phyloP scores from a whole-genome alignment of 192 early-diverging fungal species.

The Coemansia sp. region DNA sequence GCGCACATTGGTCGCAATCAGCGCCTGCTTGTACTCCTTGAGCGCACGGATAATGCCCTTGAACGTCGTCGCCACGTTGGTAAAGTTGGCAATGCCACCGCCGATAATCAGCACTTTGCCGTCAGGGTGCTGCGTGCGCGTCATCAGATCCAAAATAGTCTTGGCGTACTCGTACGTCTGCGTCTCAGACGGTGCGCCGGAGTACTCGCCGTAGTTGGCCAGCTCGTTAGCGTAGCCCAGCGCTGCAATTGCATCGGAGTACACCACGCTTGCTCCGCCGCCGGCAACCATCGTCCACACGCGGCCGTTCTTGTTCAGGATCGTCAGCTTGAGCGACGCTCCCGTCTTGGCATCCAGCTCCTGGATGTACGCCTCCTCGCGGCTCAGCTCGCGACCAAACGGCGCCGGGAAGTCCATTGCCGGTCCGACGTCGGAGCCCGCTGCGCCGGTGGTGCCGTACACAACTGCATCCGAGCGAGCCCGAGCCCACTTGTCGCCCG shows the following conservation, averaged over 20 bases:
- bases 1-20: slow-evolving; percentile 85
- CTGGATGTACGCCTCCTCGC: slow-evolving; percentile 97
- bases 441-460: slow-evolving; percentile 39
- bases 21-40: slow-evolving; percentile 83
- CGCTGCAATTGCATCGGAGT: slow-evolving; percentile 98
- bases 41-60: slow-evolving; percentile 98
- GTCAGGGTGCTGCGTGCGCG: slow-evolving; percentile 77
- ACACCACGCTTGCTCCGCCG: slow-evolving; percentile 97
- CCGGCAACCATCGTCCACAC: slow-evolving; percentile 99
- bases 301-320: slow-evolving; percentile 92
- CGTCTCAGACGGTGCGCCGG: slow-evolving; percentile 97
- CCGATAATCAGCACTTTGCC: slow-evolving; percentile 98
- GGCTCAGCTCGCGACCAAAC: slow-evolving; percentile 93
- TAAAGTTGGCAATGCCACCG: slow-evolving; percentile 99
- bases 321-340: slow-evolving; percentile 96
- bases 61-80: slow-evolving; percentile 98
- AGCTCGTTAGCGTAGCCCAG: slow-evolving; percentile 90
- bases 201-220: slow-evolving; percentile 99
- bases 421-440: slow-evolving; percentile 63
- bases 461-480: slow-evolving; percentile 66
- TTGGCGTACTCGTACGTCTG: slow-evolving; percentile 99
- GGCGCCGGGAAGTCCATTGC: slow-evolving; percentile 96
- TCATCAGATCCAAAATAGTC: slow-evolving; percentile 98
- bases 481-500: slow-evolving; percentile 93
- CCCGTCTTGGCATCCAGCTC: slow-evolving; percentile 98